Conservation (phyloP, 129 eudicot genomes). For the Pittosporum tobira region DNA sequence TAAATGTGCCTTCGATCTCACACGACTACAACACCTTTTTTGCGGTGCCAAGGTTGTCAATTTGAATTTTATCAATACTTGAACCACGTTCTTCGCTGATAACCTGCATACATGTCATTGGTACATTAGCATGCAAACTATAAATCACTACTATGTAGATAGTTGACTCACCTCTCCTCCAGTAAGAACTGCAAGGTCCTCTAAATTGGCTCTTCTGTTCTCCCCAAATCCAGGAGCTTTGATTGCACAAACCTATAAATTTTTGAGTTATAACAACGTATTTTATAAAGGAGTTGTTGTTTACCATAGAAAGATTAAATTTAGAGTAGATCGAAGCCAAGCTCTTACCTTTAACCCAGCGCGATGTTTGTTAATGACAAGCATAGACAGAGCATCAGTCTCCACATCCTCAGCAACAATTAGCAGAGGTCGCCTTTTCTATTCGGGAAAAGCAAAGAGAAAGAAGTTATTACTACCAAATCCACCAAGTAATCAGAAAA, state of each 20-base stretch:
- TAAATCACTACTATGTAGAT: slow-evolving; percentile 7
- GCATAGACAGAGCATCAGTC: slow-evolving; percentile 74
- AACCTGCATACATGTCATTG: slow-evolving; percentile 38
- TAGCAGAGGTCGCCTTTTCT: slow-evolving; percentile 66
- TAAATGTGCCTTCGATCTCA: neutral
- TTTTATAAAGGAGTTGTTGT: neutral
- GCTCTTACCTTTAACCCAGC: slow-evolving; percentile 69
- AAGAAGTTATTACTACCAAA: neutral
- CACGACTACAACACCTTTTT: slow-evolving; percentile 44
- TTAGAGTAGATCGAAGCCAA: neutral
- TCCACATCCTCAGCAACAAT: slow-evolving; percentile 95
- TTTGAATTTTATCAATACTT: slow-evolving; percentile 54
- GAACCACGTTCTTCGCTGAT: slow-evolving; percentile 77
- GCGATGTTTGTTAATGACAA: slow-evolving; percentile 76
- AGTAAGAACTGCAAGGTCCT: slow-evolving; percentile 86
- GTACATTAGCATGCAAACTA: slow-evolving; percentile 7
- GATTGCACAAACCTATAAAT: slow-evolving; percentile 79
- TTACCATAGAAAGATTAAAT: neutral
- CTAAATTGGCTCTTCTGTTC: slow-evolving; percentile 82
- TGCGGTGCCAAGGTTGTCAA: slow-evolving; percentile 77
- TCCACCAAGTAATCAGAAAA: neutral
- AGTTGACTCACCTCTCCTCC: slow-evolving; percentile 79
- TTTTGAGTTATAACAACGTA: too few relatives aligned
- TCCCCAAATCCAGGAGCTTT: slow-evolving; percentile 99
- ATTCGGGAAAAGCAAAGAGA: slow-evolving; percentile 8